Percentiles rank a stretch among this genome's conserved stretches.
These are phyloP conservation scores for Collybia nuda DNA, from an alignment of 768 basidiomycete genomes.

Conservation along the genomic window DNA sequence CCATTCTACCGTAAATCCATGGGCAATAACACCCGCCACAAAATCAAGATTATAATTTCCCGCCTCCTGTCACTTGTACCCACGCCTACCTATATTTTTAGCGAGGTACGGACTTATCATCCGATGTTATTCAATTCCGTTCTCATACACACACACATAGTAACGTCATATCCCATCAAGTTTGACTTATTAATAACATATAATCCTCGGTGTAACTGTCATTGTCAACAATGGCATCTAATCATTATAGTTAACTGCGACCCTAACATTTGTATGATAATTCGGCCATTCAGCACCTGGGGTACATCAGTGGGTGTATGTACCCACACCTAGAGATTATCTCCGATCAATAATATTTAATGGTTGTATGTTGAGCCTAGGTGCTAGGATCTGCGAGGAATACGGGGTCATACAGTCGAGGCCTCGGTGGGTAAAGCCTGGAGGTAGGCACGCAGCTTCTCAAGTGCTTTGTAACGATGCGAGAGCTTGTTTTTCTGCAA, in stretches of 20 bases:
- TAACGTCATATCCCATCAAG: constrained; percentile 1
- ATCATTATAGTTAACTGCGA: too few species aligned
- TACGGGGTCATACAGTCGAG: background rate
- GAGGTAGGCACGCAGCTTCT: constrained; percentile 57
- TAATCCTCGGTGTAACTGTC: too few species aligned
- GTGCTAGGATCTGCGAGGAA: too few species aligned
- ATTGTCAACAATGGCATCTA: too few species aligned
- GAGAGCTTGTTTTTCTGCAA: constrained; percentile 72
- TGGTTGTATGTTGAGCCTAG: too few species aligned
- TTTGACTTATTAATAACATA: constrained; percentile 1
- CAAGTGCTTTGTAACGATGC: constrained; percentile 73
- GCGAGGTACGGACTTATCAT: background rate
- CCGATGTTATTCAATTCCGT: background rate
- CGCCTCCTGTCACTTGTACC: background rate
- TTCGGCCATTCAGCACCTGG: too few species aligned
- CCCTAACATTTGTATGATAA: too few species aligned
- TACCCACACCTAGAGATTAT: too few species aligned
- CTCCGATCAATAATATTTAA: too few species aligned
- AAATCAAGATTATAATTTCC: background rate
- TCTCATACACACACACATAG: background rate
- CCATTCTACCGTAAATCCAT: constrained; percentile 38
- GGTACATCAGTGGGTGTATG: too few species aligned
- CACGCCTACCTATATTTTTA: background rate
- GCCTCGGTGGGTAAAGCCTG: constrained; percentile 24
- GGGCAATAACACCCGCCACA: constrained; percentile 4